These are phyloP conservation scores for Carallia pectinifolia DNA, from an alignment of 345 rosid species.

Conservation along the genomic window DNA sequence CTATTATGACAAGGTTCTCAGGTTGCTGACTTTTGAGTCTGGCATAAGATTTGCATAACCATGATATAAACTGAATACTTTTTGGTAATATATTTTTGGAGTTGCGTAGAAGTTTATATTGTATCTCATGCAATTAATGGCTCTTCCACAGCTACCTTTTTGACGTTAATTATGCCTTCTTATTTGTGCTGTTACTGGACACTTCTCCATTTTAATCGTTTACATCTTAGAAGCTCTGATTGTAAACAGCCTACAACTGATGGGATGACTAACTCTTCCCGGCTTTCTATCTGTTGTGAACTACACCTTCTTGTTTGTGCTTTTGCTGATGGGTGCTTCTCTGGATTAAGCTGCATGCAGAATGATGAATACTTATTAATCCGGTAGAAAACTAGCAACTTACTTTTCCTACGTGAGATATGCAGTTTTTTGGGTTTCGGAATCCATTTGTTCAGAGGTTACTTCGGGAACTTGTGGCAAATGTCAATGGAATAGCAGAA, in stretches of 20 bases:
- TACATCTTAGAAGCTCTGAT: constrained; percentile 2
- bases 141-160: too few species aligned
- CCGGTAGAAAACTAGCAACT: constrained; percentile 1
- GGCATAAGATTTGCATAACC: neutral
- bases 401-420: neutral
- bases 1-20: neutral
- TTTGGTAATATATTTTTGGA: neutral
- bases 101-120: too few species aligned
- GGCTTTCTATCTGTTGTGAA: neutral
- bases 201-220: neutral
- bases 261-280: neutral
- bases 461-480: constrained; percentile 75
- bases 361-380: neutral
- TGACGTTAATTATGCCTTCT: too few species aligned
- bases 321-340: constrained; percentile 6
- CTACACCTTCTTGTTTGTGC: constrained; percentile 3
- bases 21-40: neutral
- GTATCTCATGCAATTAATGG: too few species aligned
- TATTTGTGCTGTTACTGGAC: too few species aligned
- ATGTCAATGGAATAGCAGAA: constrained; percentile 51
- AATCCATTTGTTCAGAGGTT: constrained; percentile 74
- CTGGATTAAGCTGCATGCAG: constrained; percentile 4
- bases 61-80: neutral
- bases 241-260: neutral
- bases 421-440: constrained; percentile 92